phyloP scores from a whole-genome alignment of 306 rosid species.

The Glycine soja region DNA sequence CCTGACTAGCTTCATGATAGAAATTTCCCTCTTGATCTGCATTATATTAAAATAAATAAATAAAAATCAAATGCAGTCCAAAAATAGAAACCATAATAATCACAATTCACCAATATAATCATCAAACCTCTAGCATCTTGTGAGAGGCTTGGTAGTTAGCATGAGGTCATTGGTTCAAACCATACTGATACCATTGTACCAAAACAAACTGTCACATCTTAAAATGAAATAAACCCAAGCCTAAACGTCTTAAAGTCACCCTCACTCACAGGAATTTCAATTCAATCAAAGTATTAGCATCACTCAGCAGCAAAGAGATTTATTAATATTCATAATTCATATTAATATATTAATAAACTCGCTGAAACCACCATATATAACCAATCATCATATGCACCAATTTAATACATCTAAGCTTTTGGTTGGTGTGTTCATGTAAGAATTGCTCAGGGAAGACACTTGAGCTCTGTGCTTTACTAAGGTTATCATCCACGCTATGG shows the following conservation, averaged over 20 bases:
- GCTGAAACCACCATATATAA: neutral
- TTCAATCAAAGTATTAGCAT: constrained; percentile 19
- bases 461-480: neutral
- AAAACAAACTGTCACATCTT: neutral
- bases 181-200: neutral
- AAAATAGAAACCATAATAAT: constrained; percentile 24
- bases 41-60: constrained; percentile 14
- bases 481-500: neutral
- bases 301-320: constrained; percentile 4
- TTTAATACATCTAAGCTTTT: neutral
- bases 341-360: neutral
- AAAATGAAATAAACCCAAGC: constrained; percentile 17
- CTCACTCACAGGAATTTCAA: constrained; percentile 17
- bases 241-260: neutral
- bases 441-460: constrained; percentile 22
- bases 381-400: neutral
- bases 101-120: neutral
- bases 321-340: constrained; percentile 22
- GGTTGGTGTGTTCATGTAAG: neutral
- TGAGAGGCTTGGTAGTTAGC: neutral
- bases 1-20: constrained; percentile 90
- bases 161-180: neutral
- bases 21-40: constrained; percentile 93
- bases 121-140: constrained; percentile 21
- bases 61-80: neutral